phyloP scores from a whole-genome alignment of 139 green algal genomes.

The Chlorella sp. region DNA sequence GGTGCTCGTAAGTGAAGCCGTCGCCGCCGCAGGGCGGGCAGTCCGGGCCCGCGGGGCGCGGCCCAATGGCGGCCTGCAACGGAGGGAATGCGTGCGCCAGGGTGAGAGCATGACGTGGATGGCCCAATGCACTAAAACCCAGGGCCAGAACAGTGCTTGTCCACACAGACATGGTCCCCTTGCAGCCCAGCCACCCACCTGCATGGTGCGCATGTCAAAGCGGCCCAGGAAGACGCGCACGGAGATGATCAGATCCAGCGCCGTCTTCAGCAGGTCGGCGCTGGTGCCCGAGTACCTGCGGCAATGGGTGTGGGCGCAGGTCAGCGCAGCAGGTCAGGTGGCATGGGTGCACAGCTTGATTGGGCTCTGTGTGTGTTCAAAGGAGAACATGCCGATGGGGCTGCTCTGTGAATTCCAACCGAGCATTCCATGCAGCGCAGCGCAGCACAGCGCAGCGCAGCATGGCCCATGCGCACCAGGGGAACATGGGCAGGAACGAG shows the following conservation, averaged over 20 bases:
- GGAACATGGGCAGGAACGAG: constrained; percentile 89
- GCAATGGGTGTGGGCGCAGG: neutral
- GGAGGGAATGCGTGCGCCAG: too few relatives aligned
- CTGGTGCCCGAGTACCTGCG: constrained; percentile 81
- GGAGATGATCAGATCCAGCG: constrained; percentile 85
- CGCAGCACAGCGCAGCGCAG: neutral
- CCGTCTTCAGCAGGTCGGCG: constrained; percentile 88
- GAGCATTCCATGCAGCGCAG: too few relatives aligned
- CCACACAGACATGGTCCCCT: neutral
- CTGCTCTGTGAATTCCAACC: too few relatives aligned
- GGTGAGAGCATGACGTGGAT: neutral
- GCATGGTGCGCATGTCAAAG: constrained; percentile 92
- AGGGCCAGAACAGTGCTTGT: neutral
- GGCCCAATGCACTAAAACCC: too few relatives aligned
- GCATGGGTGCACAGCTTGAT: too few relatives aligned
- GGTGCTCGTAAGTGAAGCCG: constrained; percentile 89
- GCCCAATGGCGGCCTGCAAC: neutral
- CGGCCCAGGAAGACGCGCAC: constrained; percentile 91
- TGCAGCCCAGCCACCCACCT: constrained; percentile 49
- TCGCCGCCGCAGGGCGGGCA: constrained; percentile 66
- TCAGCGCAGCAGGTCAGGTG: too few relatives aligned
- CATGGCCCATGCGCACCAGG: constrained; percentile 52
- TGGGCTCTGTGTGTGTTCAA: too few relatives aligned
- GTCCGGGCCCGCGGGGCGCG: neutral
- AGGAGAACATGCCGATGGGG: too few relatives aligned